Conservation (phyloP, 371 early-diverging fungal species). For the Mortierella sp. region DNA sequence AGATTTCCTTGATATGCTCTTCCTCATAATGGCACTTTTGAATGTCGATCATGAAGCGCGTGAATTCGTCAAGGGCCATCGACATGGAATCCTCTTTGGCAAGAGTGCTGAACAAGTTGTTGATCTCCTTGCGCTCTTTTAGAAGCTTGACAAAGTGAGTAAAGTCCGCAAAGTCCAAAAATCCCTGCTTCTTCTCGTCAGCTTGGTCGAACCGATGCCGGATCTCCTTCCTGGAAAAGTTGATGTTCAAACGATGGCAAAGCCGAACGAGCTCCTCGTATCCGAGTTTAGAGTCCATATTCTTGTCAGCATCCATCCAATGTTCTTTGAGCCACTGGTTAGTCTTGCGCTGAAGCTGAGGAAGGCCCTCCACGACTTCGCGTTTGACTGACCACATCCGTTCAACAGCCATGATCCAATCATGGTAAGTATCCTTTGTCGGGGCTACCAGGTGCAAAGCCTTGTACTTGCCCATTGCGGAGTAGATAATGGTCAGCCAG, state of each 20-base stretch:
- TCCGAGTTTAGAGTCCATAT: slow-evolving; percentile 52
- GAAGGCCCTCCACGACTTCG: slow-evolving; percentile 48
- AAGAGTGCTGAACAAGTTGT: slow-evolving; percentile 23
- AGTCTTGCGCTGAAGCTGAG: slow-evolving; percentile 51
- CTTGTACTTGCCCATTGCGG: slow-evolving; percentile 57
- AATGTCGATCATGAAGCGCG: slow-evolving; percentile 46
- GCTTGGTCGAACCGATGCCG: slow-evolving; percentile 54
- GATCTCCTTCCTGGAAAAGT: slow-evolving; percentile 54
- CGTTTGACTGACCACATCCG: slow-evolving; percentile 53
- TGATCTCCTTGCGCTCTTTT: slow-evolving; percentile 54
- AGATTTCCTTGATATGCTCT: slow-evolving; percentile 44
- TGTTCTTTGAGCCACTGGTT: slow-evolving; percentile 56
- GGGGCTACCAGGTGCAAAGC: slow-evolving; percentile 56
- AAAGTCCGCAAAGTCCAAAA: slow-evolving; percentile 51
- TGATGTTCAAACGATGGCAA: slow-evolving; percentile 56
- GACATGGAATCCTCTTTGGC: slow-evolving; percentile 39
- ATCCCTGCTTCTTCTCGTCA: slow-evolving; percentile 46
- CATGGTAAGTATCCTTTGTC: slow-evolving; percentile 46
- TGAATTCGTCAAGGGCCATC: slow-evolving; percentile 51
- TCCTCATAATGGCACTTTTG: slow-evolving; percentile 47
- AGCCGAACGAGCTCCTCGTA: slow-evolving; percentile 55
- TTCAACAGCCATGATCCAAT: slow-evolving; percentile 54
- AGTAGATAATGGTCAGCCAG: slow-evolving; percentile 57
- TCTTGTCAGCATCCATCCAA: slow-evolving; percentile 59
- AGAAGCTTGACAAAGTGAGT: slow-evolving; percentile 56